Evolutionary conservation across 2,329 filamentous ascomycete genomes (phyloP).

Genomic region (Colletotrichum sp.): DNA sequence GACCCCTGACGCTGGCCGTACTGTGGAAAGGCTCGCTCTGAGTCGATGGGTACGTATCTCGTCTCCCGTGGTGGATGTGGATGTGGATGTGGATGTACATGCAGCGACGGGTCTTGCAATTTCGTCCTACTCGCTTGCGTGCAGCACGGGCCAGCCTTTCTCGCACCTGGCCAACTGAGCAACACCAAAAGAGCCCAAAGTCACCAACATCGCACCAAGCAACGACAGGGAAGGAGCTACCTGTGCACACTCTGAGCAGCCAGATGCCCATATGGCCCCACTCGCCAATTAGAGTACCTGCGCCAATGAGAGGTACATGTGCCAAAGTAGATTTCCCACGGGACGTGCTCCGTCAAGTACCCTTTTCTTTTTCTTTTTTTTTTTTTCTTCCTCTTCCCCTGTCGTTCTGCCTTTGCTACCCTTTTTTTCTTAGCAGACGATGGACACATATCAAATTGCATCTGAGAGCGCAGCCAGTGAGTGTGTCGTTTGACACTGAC

Average conservation of each 20-base stretch:
- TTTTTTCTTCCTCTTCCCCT: not conserved
- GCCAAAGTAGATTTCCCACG: not conserved
- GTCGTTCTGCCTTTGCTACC: not conserved
- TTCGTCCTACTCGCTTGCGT: conserved; percentile 19
- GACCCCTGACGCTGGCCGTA: conserved; percentile 7
- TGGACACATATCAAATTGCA: not conserved
- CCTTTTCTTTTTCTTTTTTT: not conserved
- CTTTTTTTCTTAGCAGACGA: not conserved
- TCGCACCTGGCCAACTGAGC: conserved; percentile 3
- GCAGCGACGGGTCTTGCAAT: conserved; percentile 20
- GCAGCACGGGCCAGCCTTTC: conserved; percentile 14
- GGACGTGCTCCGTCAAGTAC: not conserved
- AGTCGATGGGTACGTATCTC: not conserved
- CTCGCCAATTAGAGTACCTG: not conserved
- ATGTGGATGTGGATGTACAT: not conserved
- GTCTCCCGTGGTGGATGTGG: not conserved
- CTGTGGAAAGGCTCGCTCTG: conserved; percentile 16
- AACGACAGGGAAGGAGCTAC: conserved; percentile 15
- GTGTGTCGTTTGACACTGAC: conserved; percentile 5
- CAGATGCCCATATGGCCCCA: not conserved
- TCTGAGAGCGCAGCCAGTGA: not conserved
- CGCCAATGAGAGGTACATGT: not conserved
- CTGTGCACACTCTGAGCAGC: not conserved
- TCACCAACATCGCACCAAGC: not conserved
- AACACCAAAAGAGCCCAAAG: not conserved